Percentiles rank a stretch among this genome's conserved stretches.
Evolutionary conservation across 441 rosid species (phyloP).

Genomic region (Geranium incanum): DNA sequence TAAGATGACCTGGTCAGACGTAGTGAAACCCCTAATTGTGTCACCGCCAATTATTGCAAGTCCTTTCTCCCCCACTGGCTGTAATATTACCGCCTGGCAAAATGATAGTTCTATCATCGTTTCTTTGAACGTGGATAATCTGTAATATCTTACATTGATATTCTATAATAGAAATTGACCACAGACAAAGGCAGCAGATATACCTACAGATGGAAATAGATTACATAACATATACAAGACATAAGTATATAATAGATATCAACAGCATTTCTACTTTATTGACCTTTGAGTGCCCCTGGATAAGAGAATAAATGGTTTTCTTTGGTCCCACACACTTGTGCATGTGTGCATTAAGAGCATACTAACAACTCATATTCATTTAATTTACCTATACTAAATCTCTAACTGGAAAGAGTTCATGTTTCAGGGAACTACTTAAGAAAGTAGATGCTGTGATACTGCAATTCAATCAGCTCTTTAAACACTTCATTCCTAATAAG

Average conservation of each 20-base stretch:
- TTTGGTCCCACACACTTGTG: not conserved
- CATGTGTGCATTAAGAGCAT: not conserved
- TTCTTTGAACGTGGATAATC: not conserved
- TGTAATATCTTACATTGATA: not conserved
- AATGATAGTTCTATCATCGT: constrained; percentile 19
- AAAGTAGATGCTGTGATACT: not conserved
- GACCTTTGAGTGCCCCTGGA: not conserved
- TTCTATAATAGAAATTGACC: not conserved
- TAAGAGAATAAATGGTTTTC: not conserved
- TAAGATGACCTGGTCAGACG: constrained; percentile 66
- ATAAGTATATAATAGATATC: not conserved
- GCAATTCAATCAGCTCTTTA: not conserved
- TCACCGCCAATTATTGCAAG: constrained; percentile 67
- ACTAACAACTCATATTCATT: not conserved
- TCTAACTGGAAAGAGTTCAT: not conserved
- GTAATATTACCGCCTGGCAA: constrained; percentile 73
- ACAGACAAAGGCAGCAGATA: not conserved
- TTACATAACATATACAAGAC: not conserved
- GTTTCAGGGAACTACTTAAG: not conserved
- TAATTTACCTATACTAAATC: not conserved
- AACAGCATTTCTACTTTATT: not conserved
- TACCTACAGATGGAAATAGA: not conserved
- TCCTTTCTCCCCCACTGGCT: constrained; percentile 76
- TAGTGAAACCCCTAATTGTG: constrained; percentile 72
- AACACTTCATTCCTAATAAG: not conserved